A percentile compares a stretch with the other conserved stretches of the same genome.
Evolutionary conservation across 139 green algal species (phyloP).

Genomic region (Bryopsis sp.): DNA sequence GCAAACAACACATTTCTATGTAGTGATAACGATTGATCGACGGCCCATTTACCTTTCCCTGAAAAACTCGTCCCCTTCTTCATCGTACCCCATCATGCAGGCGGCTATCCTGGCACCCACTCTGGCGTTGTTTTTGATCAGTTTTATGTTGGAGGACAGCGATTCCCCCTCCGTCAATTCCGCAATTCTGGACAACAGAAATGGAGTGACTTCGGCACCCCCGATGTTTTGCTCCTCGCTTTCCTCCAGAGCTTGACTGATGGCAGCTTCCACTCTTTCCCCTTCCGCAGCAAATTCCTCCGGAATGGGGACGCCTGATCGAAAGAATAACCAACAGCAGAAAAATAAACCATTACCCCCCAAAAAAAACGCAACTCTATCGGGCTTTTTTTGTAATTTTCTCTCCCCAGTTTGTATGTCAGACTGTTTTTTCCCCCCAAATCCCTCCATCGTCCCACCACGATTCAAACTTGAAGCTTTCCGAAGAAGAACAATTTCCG

Average conservation of each 20-base stretch:
- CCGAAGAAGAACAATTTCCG: not conserved
- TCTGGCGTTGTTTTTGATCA: conserved; percentile 91
- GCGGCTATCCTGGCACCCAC: conserved; percentile 68
- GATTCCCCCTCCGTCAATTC: conserved; percentile 67
- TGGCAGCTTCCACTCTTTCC: conserved; percentile 51
- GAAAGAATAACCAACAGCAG: conserved; percentile 20
- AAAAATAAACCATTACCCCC: conserved; percentile 17
- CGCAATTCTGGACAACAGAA: conserved; percentile 75
- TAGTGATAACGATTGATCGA: no score
- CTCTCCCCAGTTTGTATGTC: no score
- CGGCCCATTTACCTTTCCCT: no score
- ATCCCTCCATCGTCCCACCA: not conserved
- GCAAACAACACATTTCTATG: no score
- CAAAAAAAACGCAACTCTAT: no score
- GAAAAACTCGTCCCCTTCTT: no score
- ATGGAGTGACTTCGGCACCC: conserved; percentile 81
- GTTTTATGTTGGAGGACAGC: conserved; percentile 82
- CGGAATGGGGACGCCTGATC: conserved; percentile 68
- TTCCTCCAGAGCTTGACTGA: conserved; percentile 60
- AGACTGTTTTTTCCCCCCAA: no score
- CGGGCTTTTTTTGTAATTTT: no score
- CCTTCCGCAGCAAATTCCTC: conserved; percentile 49
- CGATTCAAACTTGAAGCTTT: not conserved
- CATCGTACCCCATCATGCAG: no score
- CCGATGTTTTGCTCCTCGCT: conserved; percentile 37